These are phyloP conservation scores for Kappamyces sp. DNA, from an alignment of 192 early-diverging fungal genomes.

Conservation along the genomic window DNA sequence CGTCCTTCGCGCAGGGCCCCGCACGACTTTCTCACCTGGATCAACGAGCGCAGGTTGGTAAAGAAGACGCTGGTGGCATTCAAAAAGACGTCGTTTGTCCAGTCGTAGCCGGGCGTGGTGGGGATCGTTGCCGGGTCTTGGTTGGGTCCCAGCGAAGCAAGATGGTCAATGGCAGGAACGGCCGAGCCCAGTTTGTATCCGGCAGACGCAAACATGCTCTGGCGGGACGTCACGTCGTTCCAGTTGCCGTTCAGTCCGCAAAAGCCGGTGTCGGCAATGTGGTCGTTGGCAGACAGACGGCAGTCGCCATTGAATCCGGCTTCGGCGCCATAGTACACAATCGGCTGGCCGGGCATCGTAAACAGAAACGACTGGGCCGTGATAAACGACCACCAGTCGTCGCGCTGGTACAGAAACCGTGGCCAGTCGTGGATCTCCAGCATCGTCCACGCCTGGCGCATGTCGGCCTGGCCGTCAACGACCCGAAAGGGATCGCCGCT, in stretches of 20 bases:
- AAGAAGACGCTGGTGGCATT: not conserved
- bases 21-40: slow-evolving; percentile 1
- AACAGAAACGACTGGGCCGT: not conserved
- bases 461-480: not conserved
- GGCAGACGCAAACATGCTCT: not conserved
- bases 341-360: slow-evolving; percentile 8
- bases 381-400: not conserved
- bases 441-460: not conserved
- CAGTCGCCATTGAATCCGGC: slow-evolving; percentile 1
- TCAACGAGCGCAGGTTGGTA: not conserved
- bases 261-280: not conserved
- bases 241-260: not conserved
- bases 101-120: not conserved
- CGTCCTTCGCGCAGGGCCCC: slow-evolving; percentile 1
- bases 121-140: too few relatives aligned
- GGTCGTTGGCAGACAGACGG: not conserved
- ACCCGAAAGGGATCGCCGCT: not conserved
- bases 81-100: not conserved
- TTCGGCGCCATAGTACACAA: slow-evolving; percentile 7
- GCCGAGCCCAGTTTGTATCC: not conserved
- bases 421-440: slow-evolving; percentile 13
- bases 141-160: not conserved
- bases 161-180: not conserved
- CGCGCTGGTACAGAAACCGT: not conserved
- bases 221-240: not conserved